Evolutionary conservation across 1,139 yeast genomes (phyloP).

Genomic region (Lodderomyces margitis): DNA sequence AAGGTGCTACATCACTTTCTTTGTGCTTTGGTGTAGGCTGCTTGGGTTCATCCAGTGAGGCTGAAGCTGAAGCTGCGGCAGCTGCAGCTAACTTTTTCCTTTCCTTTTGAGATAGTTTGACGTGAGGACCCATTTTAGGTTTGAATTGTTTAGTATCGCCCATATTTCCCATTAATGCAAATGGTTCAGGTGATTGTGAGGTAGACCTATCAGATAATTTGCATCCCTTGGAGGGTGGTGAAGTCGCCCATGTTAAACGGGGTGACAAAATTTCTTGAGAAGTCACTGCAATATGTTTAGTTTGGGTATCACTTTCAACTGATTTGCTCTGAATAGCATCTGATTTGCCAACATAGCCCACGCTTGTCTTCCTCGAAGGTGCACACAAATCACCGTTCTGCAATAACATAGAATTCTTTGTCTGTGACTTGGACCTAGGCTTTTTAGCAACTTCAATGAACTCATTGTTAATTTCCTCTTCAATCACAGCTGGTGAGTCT

Average conservation of each 20-base stretch:
- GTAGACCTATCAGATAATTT: constrained; percentile 13
- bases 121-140: constrained; percentile 34
- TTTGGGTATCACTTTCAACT: background rate
- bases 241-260: constrained; percentile 32
- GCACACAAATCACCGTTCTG: background rate
- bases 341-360: background rate
- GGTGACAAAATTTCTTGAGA: constrained; percentile 14
- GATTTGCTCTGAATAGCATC: background rate
- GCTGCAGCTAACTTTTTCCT: constrained; percentile 34
- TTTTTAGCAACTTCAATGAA: constrained; percentile 1
- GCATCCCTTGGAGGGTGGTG: constrained; percentile 17
- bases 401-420: background rate
- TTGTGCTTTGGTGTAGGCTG: background rate
- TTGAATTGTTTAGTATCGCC: constrained; percentile 19
- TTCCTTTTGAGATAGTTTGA: constrained; percentile 51
- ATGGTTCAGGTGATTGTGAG: constrained; percentile 5
- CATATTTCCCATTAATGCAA: constrained; percentile 10
- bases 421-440: constrained; percentile 1
- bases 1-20: constrained; percentile 9
- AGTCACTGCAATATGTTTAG: background rate
- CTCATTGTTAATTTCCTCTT: constrained; percentile 15
- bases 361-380: background rate
- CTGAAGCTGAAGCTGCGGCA: constrained; percentile 6
- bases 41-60: background rate
- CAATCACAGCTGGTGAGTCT: constrained; percentile 23